Percentiles rank a stretch among this genome's conserved stretches.
These are phyloP conservation scores for Globisporangium recalcitrans DNA, from an alignment of 352 stramenopile species.

Conservation along the genomic window DNA sequence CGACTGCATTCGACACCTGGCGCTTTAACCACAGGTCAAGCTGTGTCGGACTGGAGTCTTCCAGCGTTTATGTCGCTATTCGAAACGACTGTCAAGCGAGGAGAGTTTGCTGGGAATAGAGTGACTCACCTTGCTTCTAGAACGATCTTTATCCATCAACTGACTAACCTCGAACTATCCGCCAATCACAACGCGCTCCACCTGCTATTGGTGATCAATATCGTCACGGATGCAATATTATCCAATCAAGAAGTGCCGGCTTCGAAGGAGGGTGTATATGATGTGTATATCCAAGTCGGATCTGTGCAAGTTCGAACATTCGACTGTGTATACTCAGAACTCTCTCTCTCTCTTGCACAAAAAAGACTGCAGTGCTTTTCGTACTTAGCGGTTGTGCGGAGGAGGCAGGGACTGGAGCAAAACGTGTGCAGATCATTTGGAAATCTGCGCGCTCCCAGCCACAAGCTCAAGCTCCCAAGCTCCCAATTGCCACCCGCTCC, in stretches of 20 bases:
- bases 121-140: conserved; percentile 3
- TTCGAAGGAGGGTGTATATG: neutral
- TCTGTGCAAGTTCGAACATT: neutral
- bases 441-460: conserved; percentile 17
- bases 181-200: too few relatives aligned
- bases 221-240: neutral
- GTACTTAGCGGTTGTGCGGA: conserved; percentile 5
- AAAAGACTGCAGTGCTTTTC: conserved; percentile 1
- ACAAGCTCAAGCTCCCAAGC: conserved; percentile 2
- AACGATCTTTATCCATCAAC: conserved; percentile 12
- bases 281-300: neutral
- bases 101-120: neutral
- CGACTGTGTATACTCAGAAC: neutral
- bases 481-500: neutral
- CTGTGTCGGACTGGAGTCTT: too few relatives aligned
- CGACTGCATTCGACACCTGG: neutral
- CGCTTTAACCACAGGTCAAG: too few relatives aligned
- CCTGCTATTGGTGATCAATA: too few relatives aligned
- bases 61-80: too few relatives aligned
- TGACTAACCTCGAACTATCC: neutral
- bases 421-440: conserved; percentile 10
- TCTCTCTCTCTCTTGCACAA: neutral
- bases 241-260: neutral
- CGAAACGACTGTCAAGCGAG: neutral
- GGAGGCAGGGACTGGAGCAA: neutral